Percentiles rank a stretch among this genome's conserved stretches.
Conservation (phyloP, 2,329 filamentous ascomycete genomes). For the Penicillium brasilianum region DNA sequence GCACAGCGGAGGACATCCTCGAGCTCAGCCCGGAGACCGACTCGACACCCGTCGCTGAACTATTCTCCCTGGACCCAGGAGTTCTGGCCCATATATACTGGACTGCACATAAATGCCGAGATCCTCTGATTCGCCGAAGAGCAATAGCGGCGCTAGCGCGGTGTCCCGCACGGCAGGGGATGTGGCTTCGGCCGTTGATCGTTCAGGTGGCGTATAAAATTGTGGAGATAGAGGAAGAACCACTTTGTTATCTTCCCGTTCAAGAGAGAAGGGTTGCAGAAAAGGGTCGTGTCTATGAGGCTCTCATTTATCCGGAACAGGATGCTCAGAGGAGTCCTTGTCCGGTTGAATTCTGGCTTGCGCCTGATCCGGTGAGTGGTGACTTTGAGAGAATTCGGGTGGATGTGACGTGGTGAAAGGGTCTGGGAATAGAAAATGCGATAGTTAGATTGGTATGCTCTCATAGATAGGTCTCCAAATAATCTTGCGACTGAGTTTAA, state of each 20-base stretch:
- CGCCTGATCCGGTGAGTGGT: background rate
- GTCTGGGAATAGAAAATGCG: background rate
- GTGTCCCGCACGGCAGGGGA: slow-evolving; percentile 22
- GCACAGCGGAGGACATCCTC: background rate
- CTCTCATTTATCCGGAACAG: background rate
- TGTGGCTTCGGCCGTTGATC: slow-evolving; percentile 22
- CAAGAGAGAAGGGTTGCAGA: slow-evolving; percentile 20
- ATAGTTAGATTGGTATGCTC: background rate
- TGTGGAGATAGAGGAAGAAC: slow-evolving; percentile 25
- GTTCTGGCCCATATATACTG: slow-evolving; percentile 42
- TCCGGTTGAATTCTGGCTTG: slow-evolving; percentile 3
- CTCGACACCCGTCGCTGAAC: background rate
- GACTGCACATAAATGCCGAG: slow-evolving; percentile 39
- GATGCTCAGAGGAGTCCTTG: background rate
- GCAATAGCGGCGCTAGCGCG: slow-evolving; percentile 30
- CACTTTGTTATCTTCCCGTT: slow-evolving; percentile 13
- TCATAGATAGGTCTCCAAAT: background rate
- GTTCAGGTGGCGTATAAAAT: slow-evolving; percentile 13
- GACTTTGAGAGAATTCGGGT: slow-evolving; percentile 3
- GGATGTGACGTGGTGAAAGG: slow-evolving; percentile 11
- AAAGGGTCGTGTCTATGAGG: slow-evolving; percentile 3
- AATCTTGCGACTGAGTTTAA: background rate
- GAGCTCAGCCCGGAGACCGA: background rate
- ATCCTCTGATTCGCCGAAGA: slow-evolving; percentile 36
- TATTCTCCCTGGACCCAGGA: slow-evolving; percentile 19